Base-by-base conservation (phyloP, 192 early-diverging fungal genomes). In the Radiomyces spectabilis region DNA sequence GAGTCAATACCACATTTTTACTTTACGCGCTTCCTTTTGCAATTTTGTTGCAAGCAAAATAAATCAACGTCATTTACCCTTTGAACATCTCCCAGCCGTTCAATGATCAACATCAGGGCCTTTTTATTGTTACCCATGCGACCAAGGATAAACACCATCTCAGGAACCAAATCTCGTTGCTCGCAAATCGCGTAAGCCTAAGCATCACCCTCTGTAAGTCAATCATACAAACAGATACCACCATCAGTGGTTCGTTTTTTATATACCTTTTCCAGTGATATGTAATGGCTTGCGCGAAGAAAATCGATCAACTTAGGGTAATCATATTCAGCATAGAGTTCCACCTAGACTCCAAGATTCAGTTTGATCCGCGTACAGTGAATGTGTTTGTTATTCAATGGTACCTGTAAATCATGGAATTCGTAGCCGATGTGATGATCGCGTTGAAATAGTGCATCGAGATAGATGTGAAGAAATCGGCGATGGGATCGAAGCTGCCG, bases 141-240 rank as follows among this genome's bases (percentile, higher is more conserved):
- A 7, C 97, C 95, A 41, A 97, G 72, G 30, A 99, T 68, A 63
- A 85, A 97, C 0, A 99, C 93, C 95, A 97, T 99, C 61, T 97
- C 97, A 9, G 92, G 91, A 5, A 99, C 90, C 53, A 99, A 71
- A 50, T 86, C 86, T 31, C 86, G 82, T 53, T 81, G 61, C 67
- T 97, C 87, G 59, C 93, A 95, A 22, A 89, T 74, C 41, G 76
- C 68, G 52, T 85, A 92, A 7, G 89, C 89, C 81, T 84, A 61
- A n/a, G 25, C 50, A 29, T 16, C 35, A 18, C n/a, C n/a, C n/a
- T n/a, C n/a, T n/a, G n/a, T n/a, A n/a, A n/a, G n/a, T n/a, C n/a
- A n/a, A n/a, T n/a, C n/a, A 38, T 27, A 19, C 16, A 13, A 40
- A 40, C 15, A 40, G 39, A 2, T 2, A 40, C 3, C 39, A 4